Base-by-base conservation (phyloP, 2,329 filamentous ascomycete species). In the Aureobasidium zeae region DNA sequence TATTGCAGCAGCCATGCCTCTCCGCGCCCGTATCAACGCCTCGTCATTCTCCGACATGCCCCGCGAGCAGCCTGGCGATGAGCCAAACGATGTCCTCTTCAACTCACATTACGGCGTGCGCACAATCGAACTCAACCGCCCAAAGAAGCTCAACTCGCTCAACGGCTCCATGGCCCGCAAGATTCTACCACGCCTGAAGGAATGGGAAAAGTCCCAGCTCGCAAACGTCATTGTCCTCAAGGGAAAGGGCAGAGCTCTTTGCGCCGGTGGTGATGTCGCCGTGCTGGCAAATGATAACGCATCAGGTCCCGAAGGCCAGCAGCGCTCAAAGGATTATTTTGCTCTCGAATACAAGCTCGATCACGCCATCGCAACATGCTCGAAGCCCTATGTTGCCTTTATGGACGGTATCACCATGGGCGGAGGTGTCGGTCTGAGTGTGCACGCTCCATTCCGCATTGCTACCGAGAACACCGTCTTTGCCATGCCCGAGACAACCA, bases 371-470 rank as follows among this genome's bases (percentile, higher is more conserved):
- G 85, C 91, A 16, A 95, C 88, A 26, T 95, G 94, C 68, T 62
- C 71, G 49, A 98, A 95, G 69, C 91, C 91, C 0, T 94, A 91
- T 59, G 78, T 98, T 41, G 84, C 91, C 22, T 83, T 96, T 59
- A 93, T 98, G 81, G 91, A 98, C 59, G 91, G 91, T 48, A 84
- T 94, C 63, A 98, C 93, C 41, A 98, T 98, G 91, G 91, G 91
- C 45, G 91, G 91, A 45, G 91, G 91, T 52, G 91, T 96, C 42
- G 91, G 91, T 5, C 75, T 98, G 45, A 93, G 85, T 63, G 77
- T 94, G 41, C 93, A 98, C 65, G 89, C 91, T 2, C 93, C 91
- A 3, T 89, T 98, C 73, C 76, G 91, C 48, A 94, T 98, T 59
- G 91, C 91, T 26, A 98, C 91, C 2, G 91, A 98, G 67, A 83